Evolutionary conservation across 2,329 filamentous ascomycete species (phyloP).

Genomic region (Rugonectria rugulosa): DNA sequence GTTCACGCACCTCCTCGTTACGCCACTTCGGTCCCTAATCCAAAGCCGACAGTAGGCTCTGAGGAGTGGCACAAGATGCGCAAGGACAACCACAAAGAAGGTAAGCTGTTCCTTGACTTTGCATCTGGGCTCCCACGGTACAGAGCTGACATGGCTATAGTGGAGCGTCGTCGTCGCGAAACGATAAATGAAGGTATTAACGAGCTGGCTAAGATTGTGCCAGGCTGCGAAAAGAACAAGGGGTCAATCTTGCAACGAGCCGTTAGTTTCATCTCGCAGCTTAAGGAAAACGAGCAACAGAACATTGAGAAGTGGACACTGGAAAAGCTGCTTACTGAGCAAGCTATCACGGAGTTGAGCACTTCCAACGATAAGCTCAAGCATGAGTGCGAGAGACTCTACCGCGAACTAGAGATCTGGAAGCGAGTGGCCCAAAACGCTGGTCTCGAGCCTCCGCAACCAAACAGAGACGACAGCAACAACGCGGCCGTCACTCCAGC

Average conservation of each 20-base stretch:
- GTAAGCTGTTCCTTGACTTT: slow-evolving; percentile 58
- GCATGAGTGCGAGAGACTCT: slow-evolving; percentile 78
- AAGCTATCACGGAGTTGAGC: slow-evolving; percentile 87
- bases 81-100: slow-evolving; percentile 99
- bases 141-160: slow-evolving; percentile 56
- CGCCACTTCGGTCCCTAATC: slow-evolving; percentile 49
- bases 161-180: slow-evolving; percentile 94
- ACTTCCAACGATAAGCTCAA: slow-evolving; percentile 88
- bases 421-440: slow-evolving; percentile 72
- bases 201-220: slow-evolving; percentile 96
- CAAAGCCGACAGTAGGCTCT: slow-evolving; percentile 90
- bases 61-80: slow-evolving; percentile 98
- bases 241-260: slow-evolving; percentile 93
- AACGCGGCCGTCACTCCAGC: slow-evolving; percentile 25
- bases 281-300: slow-evolving; percentile 92
- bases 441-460: slow-evolving; percentile 57
- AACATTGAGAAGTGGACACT: slow-evolving; percentile 95
- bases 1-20: slow-evolving; percentile 46
- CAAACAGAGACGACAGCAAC: slow-evolving; percentile 45
- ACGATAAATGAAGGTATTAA: slow-evolving; percentile 99
- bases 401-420: slow-evolving; percentile 80
- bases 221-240: slow-evolving; percentile 98
- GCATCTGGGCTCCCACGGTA: neutral
- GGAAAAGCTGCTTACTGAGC: slow-evolving; percentile 88
- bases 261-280: slow-evolving; percentile 91